Percentiles rank a stretch among this genome's conserved stretches.
Evolutionary conservation across 2,329 filamentous ascomycete genomes (phyloP).

Genomic region (Aspergillus felis): DNA sequence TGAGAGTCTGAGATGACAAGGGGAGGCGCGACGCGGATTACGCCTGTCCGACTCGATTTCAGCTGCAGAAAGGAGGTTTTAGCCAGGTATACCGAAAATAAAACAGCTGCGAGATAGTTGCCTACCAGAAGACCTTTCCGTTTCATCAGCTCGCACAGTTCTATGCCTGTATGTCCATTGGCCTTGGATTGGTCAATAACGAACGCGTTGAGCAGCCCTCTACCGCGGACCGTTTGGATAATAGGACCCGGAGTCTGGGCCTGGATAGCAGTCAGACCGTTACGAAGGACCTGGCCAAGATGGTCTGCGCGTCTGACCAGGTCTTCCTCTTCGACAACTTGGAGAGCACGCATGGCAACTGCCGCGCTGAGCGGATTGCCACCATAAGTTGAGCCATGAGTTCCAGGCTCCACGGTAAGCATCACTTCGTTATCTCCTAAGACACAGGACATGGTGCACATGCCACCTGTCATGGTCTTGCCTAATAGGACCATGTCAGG

Average conservation of each 20-base stretch:
- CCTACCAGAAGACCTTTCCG: slow-evolving; percentile 88
- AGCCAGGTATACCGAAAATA: too few species aligned
- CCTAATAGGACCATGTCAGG: slow-evolving; percentile 91
- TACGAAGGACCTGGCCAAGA: slow-evolving; percentile 77
- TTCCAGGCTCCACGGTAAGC: slow-evolving; percentile 93
- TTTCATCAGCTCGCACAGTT: slow-evolving; percentile 93
- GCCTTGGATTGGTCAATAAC: slow-evolving; percentile 90
- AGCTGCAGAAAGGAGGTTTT: too few species aligned
- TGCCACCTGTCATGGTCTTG: slow-evolving; percentile 96
- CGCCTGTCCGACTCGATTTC: slow-evolving; percentile 53
- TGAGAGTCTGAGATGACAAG: slow-evolving; percentile 89
- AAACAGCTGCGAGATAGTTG: slow-evolving; percentile 73
- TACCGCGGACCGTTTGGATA: slow-evolving; percentile 79
- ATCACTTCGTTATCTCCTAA: slow-evolving; percentile 85
- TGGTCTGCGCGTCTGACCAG: slow-evolving; percentile 77
- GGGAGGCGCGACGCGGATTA: slow-evolving; percentile 92
- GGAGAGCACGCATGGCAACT: slow-evolving; percentile 89
- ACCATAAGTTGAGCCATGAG: slow-evolving; percentile 97
- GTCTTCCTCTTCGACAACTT: slow-evolving; percentile 88
- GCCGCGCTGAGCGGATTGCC: slow-evolving; percentile 95
- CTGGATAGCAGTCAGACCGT: slow-evolving; percentile 69
- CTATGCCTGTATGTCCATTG: slow-evolving; percentile 85
- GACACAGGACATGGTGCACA: slow-evolving; percentile 98
- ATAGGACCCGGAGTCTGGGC: slow-evolving; percentile 55
- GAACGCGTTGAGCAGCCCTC: slow-evolving; percentile 91